These are phyloP conservation scores for Cladosporium sp. DNA, from an alignment of 2,329 filamentous ascomycete species.

Conservation along the genomic window DNA sequence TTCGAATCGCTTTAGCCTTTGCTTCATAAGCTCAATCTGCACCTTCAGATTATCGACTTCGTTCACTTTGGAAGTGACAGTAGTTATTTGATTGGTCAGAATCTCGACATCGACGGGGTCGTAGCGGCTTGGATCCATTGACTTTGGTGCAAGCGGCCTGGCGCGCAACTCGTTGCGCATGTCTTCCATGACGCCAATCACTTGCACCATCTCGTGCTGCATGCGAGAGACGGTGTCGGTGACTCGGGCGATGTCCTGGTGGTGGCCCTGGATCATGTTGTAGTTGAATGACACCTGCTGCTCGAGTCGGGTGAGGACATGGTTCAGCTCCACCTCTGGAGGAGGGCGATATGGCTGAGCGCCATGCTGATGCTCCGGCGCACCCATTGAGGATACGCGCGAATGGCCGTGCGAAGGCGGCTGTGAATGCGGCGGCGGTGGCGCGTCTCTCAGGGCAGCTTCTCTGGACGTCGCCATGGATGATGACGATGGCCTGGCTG, in stretches of 20 bases:
- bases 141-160: slow-evolving; percentile 18
- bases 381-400: slow-evolving; percentile 12
- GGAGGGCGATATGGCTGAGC: slow-evolving; percentile 1
- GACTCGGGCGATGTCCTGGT: slow-evolving; percentile 38
- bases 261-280: slow-evolving; percentile 35
- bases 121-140: slow-evolving; percentile 18
- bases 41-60: slow-evolving; percentile 45
- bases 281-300: slow-evolving; percentile 46
- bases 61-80: slow-evolving; percentile 39
- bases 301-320: slow-evolving; percentile 35
- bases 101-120: slow-evolving; percentile 39
- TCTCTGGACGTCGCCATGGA: slow-evolving; percentile 8
- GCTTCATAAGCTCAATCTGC: slow-evolving; percentile 45
- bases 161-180: slow-evolving; percentile 33
- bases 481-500: slow-evolving; percentile 2
- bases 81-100: slow-evolving; percentile 38
- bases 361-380: slow-evolving; percentile 9
- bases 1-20: slow-evolving; percentile 37
- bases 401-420: slow-evolving; percentile 7
- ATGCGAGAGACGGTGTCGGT: slow-evolving; percentile 37
- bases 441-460: slow-evolving; percentile 5
- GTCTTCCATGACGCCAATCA: slow-evolving; percentile 31
- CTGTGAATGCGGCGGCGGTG: slow-evolving; percentile 4
- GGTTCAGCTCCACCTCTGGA: slow-evolving; percentile 1
- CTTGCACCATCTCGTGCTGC: slow-evolving; percentile 35